These are phyloP conservation scores for Candida arabinofermentans DNA, from an alignment of 805 yeast species.

Conservation along the genomic window DNA sequence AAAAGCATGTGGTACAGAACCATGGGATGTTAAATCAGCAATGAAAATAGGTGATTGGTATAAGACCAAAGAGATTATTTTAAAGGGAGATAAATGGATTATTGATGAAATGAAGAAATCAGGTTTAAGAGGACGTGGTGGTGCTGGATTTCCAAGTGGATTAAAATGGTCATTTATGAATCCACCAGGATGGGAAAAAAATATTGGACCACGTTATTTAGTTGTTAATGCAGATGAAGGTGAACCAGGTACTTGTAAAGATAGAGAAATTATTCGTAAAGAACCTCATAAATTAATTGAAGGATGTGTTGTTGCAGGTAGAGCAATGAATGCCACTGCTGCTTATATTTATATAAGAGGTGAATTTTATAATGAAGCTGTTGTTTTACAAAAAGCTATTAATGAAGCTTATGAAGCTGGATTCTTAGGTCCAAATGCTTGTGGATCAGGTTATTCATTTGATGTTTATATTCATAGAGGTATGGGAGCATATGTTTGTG, in stretches of 20 bases:
- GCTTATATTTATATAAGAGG: constrained; percentile 91
- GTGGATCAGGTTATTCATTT: constrained; percentile 82
- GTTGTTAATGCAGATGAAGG: constrained; percentile 94
- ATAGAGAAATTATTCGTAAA: constrained; percentile 84
- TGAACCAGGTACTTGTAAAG: constrained; percentile 93
- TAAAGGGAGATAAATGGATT: constrained; percentile 87
- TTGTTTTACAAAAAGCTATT: constrained; percentile 70
- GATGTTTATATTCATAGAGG: constrained; percentile 87
- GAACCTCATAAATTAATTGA: constrained; percentile 90
- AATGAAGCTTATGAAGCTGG: constrained; percentile 85
- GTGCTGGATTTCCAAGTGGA: constrained; percentile 92
- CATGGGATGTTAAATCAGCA: constrained; percentile 62
- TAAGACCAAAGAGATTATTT: constrained; percentile 79
- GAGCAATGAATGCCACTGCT: constrained; percentile 92
- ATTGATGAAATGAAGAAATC: constrained; percentile 82
- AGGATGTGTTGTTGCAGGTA: constrained; percentile 86
- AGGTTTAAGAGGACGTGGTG: constrained; percentile 88
- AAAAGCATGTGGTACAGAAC: constrained; percentile 57
- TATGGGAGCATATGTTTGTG: constrained; percentile 91
- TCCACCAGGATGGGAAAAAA: constrained; percentile 94
- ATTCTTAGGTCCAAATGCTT: constrained; percentile 75
- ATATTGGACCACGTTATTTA: constrained; percentile 81
- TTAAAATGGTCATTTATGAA: constrained; percentile 92
- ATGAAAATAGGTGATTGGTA: constrained; percentile 87
- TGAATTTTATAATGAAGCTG: constrained; percentile 82